A percentile compares a stretch with the other conserved stretches of the same genome.
Conservation (phyloP, 2,329 filamentous ascomycete genomes). For the Bisporella sp. region DNA sequence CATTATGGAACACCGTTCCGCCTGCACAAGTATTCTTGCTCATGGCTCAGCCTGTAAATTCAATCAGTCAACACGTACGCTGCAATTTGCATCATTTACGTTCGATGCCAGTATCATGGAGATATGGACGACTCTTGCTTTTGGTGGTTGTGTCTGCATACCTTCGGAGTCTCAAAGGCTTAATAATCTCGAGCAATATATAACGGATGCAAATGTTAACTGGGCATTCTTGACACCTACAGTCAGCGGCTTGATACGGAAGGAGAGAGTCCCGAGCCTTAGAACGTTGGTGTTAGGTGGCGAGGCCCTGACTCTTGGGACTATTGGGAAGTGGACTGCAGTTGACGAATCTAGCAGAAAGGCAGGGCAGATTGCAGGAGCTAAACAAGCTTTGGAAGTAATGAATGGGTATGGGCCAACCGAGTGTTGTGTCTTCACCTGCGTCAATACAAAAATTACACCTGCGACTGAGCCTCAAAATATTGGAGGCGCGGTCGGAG, state of each 20-base stretch:
- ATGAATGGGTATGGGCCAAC: too few species aligned
- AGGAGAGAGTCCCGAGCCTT: constrained; percentile 13
- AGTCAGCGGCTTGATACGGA: constrained; percentile 14
- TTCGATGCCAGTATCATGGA: constrained; percentile 32
- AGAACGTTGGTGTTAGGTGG: constrained; percentile 16
- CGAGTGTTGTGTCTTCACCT: too few species aligned
- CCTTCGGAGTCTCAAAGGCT: constrained; percentile 31
- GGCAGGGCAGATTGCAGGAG: too few species aligned
- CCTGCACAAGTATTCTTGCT: constrained; percentile 24
- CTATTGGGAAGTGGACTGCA: too few species aligned
- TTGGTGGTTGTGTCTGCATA: constrained; percentile 32
- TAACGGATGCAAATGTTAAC: constrained; percentile 12
- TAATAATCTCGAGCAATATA: constrained; percentile 27
- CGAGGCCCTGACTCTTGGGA: not conserved
- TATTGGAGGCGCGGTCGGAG: too few species aligned
- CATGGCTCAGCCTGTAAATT: constrained; percentile 21
- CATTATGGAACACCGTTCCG: constrained; percentile 19
- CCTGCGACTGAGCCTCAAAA: too few species aligned
- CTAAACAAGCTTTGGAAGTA: too few species aligned
- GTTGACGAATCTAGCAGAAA: too few species aligned
- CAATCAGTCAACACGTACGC: constrained; percentile 1
- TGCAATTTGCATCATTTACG: constrained; percentile 8
- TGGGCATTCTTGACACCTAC: constrained; percentile 21
- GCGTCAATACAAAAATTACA: too few species aligned
- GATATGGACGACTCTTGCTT: constrained; percentile 23